Conservation (phyloP, 1,284 basidiomycete genomes). For the Naganishia liquefaciens region DNA sequence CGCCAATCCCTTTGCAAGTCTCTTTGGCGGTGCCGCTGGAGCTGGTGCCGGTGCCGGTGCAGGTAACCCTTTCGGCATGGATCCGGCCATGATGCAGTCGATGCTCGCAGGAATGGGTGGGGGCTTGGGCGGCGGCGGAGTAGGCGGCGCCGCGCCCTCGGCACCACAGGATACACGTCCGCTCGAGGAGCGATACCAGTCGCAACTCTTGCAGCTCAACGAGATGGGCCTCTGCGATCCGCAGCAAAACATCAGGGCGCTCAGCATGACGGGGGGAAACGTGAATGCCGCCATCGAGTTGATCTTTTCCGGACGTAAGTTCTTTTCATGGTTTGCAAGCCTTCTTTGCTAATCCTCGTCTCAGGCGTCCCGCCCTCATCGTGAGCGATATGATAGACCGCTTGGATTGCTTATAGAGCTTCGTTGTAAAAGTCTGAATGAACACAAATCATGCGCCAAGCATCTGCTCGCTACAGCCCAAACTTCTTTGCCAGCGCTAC, state of each 20-base stretch:
- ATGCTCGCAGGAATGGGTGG: conserved; percentile 21
- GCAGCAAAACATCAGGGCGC: conserved; percentile 80
- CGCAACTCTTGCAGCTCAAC: conserved; percentile 62
- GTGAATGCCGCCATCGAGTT: conserved; percentile 88
- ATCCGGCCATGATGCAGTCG: conserved; percentile 37
- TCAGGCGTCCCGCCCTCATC: conserved; percentile 21
- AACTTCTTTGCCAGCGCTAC: conserved; percentile 35
- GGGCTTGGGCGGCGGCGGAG: conserved; percentile 45
- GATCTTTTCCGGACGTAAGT: conserved; percentile 74
- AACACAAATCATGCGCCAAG: no score
- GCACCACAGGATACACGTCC: conserved; percentile 63
- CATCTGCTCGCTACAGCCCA: background rate
- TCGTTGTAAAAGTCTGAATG: background rate
- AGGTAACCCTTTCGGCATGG: conserved; percentile 34
- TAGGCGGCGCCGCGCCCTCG: conserved; percentile 36
- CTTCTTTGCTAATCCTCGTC: background rate
- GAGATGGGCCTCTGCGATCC: conserved; percentile 77
- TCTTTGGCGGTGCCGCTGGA: conserved; percentile 35
- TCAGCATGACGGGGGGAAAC: conserved; percentile 83
- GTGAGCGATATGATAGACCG: background rate
- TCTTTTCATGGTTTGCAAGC: conserved; percentile 41
- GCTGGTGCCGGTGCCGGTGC: conserved; percentile 33
- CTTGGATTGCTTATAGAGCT: background rate
- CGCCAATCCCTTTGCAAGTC: conserved; percentile 43
- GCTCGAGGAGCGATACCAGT: conserved; percentile 84